Percentiles rank a stretch among this genome's conserved stretches.
phyloP scores from a whole-genome alignment of 2,329 filamentous ascomycete genomes.

The Cladophialophora bantiana region DNA sequence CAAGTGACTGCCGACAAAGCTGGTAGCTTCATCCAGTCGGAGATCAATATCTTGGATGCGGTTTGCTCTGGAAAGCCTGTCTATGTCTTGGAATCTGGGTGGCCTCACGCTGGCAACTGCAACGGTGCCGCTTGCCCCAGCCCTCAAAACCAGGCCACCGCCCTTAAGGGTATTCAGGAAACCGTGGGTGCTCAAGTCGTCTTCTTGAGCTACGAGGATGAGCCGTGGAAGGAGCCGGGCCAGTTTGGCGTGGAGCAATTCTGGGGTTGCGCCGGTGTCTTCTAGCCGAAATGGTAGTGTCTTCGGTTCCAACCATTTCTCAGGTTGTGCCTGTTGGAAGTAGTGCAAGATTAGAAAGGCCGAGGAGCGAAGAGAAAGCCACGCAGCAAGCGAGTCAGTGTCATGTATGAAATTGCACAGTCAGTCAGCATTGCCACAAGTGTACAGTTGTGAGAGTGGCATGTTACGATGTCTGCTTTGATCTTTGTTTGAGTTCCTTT shows the following conservation, averaged over 20 bases:
- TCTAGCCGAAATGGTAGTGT: slow-evolving; percentile 45
- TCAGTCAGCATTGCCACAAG: slow-evolving; percentile 13
- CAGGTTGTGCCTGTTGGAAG: neutral
- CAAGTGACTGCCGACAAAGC: slow-evolving; percentile 68
- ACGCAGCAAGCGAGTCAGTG: slow-evolving; percentile 13
- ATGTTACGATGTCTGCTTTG: slow-evolving; percentile 16
- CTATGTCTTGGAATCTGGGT: slow-evolving; percentile 89
- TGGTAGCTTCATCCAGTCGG: slow-evolving; percentile 75
- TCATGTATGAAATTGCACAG: slow-evolving; percentile 19
- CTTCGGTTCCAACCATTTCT: neutral
- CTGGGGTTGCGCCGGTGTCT: slow-evolving; percentile 72
- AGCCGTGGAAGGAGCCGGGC: slow-evolving; percentile 80
- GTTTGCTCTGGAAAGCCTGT: slow-evolving; percentile 76
- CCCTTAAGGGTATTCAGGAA: slow-evolving; percentile 74
- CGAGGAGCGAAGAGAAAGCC: neutral
- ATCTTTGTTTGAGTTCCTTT: slow-evolving; percentile 12
- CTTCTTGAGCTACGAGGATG: slow-evolving; percentile 82
- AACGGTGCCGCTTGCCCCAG: slow-evolving; percentile 79
- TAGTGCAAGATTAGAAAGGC: neutral
- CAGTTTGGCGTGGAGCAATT: slow-evolving; percentile 76
- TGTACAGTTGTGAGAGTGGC: slow-evolving; percentile 14
- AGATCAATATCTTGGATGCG: slow-evolving; percentile 73
- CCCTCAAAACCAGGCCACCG: slow-evolving; percentile 68
- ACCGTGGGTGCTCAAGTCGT: slow-evolving; percentile 71
- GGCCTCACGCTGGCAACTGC: slow-evolving; percentile 73